Base-by-base conservation (phyloP, 2,329 filamentous ascomycete genomes). In the Madurella mycetomatis region DNA sequence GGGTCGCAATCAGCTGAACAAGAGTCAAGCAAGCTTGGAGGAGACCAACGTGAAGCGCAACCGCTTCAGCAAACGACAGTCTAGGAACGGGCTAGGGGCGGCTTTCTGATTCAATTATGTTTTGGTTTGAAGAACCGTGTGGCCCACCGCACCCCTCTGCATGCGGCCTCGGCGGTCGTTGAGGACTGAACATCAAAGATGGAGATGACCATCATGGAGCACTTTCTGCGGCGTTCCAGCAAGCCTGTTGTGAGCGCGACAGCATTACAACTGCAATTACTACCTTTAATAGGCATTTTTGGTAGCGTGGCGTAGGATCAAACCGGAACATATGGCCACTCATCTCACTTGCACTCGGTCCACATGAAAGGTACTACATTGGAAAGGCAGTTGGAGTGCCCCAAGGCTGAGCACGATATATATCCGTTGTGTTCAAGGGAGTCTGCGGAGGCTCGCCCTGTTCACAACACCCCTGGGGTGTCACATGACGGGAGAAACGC, bases 71-170 rank as follows among this genome's bases (percentile, higher is more conserved):
- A 94, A 94, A 73, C 81, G 92, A 62, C 90, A 96, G 72, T 95
- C 89, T 15, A 95, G 95, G 73, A 96, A 90, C 69, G 92, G 92
- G n/a, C 80, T 96, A 47, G 90, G 90, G 30, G 88, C 92, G 47
- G 60, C 62, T 19, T 96, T 96, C 68, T 95, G 51, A 55, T 47
- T 44, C 34, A n/a, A 32, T 9, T 8, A n/a, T n/a, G 25, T 19
- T 37, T 30, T 32, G 19, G 7, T 16, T 16, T 41, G 47, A 9
- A 17, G 25, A 25, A 25, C 25, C 25, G 25, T 25, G 25, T 25
- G 47, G 44, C n/a, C 25, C 12, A 19, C 30, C 15, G 44, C 25
- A 39, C 32, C n/a, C 17, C 3, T 12, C 40, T 44, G 44, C 48
- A 47, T 51, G 9, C 34, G 34, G 34, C 34, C 34, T 11, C 34